These are phyloP conservation scores for Fusarium chaquense DNA, from an alignment of 2,329 filamentous ascomycete species.

Conservation along the genomic window DNA sequence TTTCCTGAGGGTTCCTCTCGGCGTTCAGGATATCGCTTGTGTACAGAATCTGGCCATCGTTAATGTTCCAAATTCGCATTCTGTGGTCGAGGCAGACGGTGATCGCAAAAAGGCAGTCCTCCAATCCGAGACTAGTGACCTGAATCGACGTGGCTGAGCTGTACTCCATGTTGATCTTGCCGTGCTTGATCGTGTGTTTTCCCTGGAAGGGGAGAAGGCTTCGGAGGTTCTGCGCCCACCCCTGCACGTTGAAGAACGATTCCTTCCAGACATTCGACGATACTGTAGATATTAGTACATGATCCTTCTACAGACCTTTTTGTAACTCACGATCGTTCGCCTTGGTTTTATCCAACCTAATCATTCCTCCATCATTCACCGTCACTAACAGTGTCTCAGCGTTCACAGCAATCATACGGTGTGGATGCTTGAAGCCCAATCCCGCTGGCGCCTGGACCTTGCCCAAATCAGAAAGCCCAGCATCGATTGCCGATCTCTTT, in stretches of 20 bases:
- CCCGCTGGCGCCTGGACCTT: slow-evolving; percentile 80
- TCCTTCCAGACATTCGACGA: slow-evolving; percentile 70
- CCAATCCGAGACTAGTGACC: slow-evolving; percentile 63
- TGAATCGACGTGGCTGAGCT: slow-evolving; percentile 74
- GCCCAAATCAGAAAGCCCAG: slow-evolving; percentile 80
- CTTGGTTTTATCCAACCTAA: slow-evolving; percentile 74
- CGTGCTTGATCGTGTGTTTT: slow-evolving; percentile 72
- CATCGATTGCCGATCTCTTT: slow-evolving; percentile 75
- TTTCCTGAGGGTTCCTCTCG: slow-evolving; percentile 73
- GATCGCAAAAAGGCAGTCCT: slow-evolving; percentile 70
- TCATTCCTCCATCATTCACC: slow-evolving; percentile 81
- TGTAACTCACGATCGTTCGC: slow-evolving; percentile 59
- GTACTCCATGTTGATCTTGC: slow-evolving; percentile 73
- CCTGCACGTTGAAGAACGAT: slow-evolving; percentile 77
- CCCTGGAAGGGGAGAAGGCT: slow-evolving; percentile 76
- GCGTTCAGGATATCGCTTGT: slow-evolving; percentile 83
- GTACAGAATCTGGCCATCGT: slow-evolving; percentile 81
- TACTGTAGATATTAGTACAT: slow-evolving; percentile 39
- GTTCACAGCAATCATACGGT: slow-evolving; percentile 81
- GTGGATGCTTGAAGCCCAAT: slow-evolving; percentile 81
- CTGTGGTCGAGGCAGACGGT: slow-evolving; percentile 91
- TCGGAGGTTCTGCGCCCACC: slow-evolving; percentile 75
- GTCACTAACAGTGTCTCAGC: slow-evolving; percentile 82
- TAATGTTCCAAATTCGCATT: slow-evolving; percentile 88
- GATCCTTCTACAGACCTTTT: neutral